Percentiles rank a stretch among this genome's conserved stretches.
Conservation (phyloP, 306 rosid genomes). For the Cucurbita pepo region DNA sequence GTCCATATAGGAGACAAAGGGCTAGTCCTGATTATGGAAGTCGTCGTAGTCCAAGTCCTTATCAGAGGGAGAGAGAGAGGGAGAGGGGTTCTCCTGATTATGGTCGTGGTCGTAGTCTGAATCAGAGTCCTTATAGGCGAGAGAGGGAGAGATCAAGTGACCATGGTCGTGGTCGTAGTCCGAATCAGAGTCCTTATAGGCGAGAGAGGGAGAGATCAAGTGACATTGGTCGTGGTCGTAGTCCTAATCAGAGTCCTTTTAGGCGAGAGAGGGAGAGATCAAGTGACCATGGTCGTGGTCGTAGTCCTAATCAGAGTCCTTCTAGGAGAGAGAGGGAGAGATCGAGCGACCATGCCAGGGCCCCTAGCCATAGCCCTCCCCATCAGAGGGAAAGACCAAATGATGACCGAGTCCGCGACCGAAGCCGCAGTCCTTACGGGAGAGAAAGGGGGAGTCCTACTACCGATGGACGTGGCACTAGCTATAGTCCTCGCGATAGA, state of each 20-base stretch:
- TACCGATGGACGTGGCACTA: constrained; percentile 33
- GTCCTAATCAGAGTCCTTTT: too few relatives aligned
- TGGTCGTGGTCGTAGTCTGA: constrained; percentile 6
- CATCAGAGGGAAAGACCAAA: constrained; percentile 13
- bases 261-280: too few relatives aligned
- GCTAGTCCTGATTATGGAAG: constrained; percentile 78
- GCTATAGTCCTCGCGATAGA: constrained; percentile 29
- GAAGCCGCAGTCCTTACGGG: constrained; percentile 33
- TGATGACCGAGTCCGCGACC: constrained; percentile 12
- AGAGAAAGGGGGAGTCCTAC: constrained; percentile 32
- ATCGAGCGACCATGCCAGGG: constrained; percentile 14
- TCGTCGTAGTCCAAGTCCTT: constrained; percentile 49
- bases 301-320: constrained; percentile 47
- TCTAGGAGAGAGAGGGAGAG: constrained; percentile 13
- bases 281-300: constrained; percentile 5
- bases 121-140: too few relatives aligned
- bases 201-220: too few relatives aligned
- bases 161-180: not conserved
- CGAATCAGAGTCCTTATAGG: too few relatives aligned
- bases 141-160: too few relatives aligned
- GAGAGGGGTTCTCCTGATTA: constrained; percentile 43
- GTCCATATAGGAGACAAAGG: constrained; percentile 57
- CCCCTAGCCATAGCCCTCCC: constrained; percentile 18
- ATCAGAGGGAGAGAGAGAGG: constrained; percentile 21
- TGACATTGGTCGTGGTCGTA: not conserved